phyloP scores from a whole-genome alignment of 2,329 filamentous ascomycete species.

The Didymella pinodella region DNA sequence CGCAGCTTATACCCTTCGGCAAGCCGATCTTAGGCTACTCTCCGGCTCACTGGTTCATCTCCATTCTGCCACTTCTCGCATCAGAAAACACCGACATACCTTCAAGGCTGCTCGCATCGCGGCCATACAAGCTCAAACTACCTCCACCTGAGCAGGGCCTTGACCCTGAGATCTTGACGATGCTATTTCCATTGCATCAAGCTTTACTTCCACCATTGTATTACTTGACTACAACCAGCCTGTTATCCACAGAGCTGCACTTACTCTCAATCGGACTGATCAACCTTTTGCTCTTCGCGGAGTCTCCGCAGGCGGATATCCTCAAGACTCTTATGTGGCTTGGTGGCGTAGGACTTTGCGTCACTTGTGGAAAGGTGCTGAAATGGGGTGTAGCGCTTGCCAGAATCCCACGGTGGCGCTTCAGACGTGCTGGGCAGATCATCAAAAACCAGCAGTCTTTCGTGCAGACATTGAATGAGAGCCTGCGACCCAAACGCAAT shows the following conservation, averaged over 20 bases:
- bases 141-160: conserved; percentile 49
- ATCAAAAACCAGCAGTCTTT: conserved; percentile 55
- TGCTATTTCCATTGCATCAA: conserved; percentile 85
- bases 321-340: conserved; percentile 57
- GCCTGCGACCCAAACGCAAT: conserved; percentile 38
- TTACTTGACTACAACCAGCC: conserved; percentile 85
- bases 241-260: conserved; percentile 86
- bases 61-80: conserved; percentile 71
- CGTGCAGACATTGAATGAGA: conserved; percentile 52
- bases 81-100: conserved; percentile 55
- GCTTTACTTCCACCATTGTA: conserved; percentile 76
- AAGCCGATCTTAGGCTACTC: conserved; percentile 66
- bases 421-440: conserved; percentile 65
- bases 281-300: conserved; percentile 78
- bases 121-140: conserved; percentile 48
- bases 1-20: conserved; percentile 72
- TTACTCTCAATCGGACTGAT: conserved; percentile 83
- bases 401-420: conserved; percentile 89
- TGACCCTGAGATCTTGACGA: conserved; percentile 65
- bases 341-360: conserved; percentile 77
- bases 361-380: conserved; percentile 76
- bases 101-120: conserved; percentile 43
- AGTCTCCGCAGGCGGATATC: conserved; percentile 63
- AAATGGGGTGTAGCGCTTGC: conserved; percentile 86
- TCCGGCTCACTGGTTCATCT: conserved; percentile 79